phyloP scores from a whole-genome alignment of 805 yeast genomes.

The Limtongia smithiae region DNA sequence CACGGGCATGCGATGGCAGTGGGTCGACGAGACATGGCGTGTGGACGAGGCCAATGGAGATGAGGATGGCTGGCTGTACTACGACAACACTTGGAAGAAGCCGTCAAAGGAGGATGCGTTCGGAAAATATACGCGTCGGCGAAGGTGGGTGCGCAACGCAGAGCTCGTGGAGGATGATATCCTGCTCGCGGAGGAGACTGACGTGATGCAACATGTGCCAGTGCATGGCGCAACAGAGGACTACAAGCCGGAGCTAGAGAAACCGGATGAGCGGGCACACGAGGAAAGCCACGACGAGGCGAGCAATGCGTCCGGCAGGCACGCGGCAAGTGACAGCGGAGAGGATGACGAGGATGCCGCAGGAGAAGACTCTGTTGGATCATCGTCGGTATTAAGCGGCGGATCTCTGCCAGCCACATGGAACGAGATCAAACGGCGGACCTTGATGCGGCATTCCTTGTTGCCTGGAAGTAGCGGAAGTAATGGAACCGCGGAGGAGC shows the following conservation, averaged over 20 bases:
- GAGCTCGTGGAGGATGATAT: slow-evolving; percentile 51
- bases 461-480: no score
- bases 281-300: not conserved
- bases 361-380: not conserved
- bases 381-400: not conserved
- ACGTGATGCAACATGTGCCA: slow-evolving; percentile 8
- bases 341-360: slow-evolving; percentile 10
- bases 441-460: slow-evolving; percentile 21
- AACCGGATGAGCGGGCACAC: not conserved
- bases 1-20: slow-evolving; percentile 79
- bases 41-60: slow-evolving; percentile 52
- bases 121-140: slow-evolving; percentile 85
- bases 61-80: slow-evolving; percentile 80
- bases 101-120: slow-evolving; percentile 85
- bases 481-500: not conserved
- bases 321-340: not conserved
- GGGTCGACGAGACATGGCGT: slow-evolving; percentile 94
- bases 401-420: slow-evolving; percentile 1
- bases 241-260: slow-evolving; percentile 17
- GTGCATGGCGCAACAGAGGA: slow-evolving; percentile 17
- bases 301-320: not conserved
- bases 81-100: slow-evolving; percentile 90
- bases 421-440: slow-evolving; percentile 18
- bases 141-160: slow-evolving; percentile 96
- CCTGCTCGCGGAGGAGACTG: slow-evolving; percentile 16